These are phyloP conservation scores for Suillus weaverae DNA, from an alignment of 768 basidiomycete species.

Conservation along the genomic window DNA sequence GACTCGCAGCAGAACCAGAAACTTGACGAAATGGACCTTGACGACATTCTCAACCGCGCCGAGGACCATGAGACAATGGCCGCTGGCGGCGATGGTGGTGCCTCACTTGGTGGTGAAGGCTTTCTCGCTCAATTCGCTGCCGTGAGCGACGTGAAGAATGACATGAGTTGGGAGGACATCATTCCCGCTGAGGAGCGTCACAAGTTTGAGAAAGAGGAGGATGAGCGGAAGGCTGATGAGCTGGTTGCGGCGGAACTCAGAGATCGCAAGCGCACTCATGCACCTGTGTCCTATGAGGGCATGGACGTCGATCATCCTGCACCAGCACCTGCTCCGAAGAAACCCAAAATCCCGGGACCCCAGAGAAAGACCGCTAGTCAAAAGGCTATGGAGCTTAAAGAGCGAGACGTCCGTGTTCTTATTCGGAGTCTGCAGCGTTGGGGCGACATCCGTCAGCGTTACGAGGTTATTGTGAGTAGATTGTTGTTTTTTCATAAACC, in stretches of 20 bases:
- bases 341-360: slow-evolving; percentile 68
- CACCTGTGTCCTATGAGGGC: slow-evolving; percentile 87
- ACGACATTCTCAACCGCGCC: slow-evolving; percentile 94
- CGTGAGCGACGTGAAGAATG: slow-evolving; percentile 97
- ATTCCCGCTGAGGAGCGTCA: slow-evolving; percentile 92
- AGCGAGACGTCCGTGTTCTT: slow-evolving; percentile 93
- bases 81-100: slow-evolving; percentile 68
- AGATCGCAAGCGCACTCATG: slow-evolving; percentile 81
- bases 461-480: slow-evolving; percentile 84
- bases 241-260: slow-evolving; percentile 65
- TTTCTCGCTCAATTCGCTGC: slow-evolving; percentile 95
- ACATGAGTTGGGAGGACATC: slow-evolving; percentile 99
- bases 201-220: slow-evolving; percentile 80
- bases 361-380: slow-evolving; percentile 90
- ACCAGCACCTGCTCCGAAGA: slow-evolving; percentile 63
- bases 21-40: slow-evolving; percentile 98
- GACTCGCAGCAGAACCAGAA: slow-evolving; percentile 91
- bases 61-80: slow-evolving; percentile 96
- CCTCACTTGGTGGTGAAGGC: slow-evolving; percentile 95
- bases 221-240: slow-evolving; percentile 72
- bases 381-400: slow-evolving; percentile 95
- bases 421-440: slow-evolving; percentile 95
- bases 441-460: slow-evolving; percentile 95
- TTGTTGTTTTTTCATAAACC: neutral
- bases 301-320: slow-evolving; percentile 85